A percentile compares a stretch with the other conserved stretches of the same genome.
Conservation (phyloP, 2,329 filamentous ascomycete genomes). For the Paraphoma chrysanthemicola region DNA sequence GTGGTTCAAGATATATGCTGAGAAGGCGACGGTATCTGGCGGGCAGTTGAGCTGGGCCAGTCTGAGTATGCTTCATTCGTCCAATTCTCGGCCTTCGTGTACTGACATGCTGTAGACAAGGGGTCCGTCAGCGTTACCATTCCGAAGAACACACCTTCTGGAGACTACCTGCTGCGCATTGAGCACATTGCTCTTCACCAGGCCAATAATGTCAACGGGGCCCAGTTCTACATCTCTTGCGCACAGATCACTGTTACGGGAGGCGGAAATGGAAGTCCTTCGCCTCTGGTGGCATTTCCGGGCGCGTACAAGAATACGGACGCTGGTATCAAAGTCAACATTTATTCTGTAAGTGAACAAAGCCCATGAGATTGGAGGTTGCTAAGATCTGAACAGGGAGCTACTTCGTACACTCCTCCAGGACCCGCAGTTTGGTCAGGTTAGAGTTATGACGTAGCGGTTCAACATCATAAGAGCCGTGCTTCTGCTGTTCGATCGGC, state of each 20-base stretch:
- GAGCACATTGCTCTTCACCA: slow-evolving; percentile 57
- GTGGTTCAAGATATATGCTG: slow-evolving; percentile 47
- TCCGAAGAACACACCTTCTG: slow-evolving; percentile 49
- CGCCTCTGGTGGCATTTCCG: slow-evolving; percentile 51
- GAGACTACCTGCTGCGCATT: slow-evolving; percentile 55
- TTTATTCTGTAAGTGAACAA: slow-evolving; percentile 27
- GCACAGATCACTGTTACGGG: slow-evolving; percentile 54
- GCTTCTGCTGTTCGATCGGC: too few species aligned
- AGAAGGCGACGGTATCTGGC: slow-evolving; percentile 24
- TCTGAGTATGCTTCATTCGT: slow-evolving; percentile 18
- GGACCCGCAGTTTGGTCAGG: slow-evolving; percentile 41
- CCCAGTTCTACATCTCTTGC: slow-evolving; percentile 57
- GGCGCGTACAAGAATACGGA: slow-evolving; percentile 47
- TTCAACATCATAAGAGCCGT: neutral
- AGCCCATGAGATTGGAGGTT: neutral
- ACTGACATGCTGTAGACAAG: slow-evolving; percentile 11
- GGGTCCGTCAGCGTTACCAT: slow-evolving; percentile 44
- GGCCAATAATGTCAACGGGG: slow-evolving; percentile 39
- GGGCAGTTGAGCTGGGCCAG: slow-evolving; percentile 36
- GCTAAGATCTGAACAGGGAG: neutral
- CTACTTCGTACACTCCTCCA: slow-evolving; percentile 32
- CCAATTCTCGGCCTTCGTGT: neutral
- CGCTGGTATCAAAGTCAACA: slow-evolving; percentile 42
- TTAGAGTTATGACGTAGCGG: slow-evolving; percentile 4
- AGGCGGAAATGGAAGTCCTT: slow-evolving; percentile 45